Base-by-base conservation (phyloP, 2,329 filamentous ascomycete species). In the Sporothrix variecibatus region DNA sequence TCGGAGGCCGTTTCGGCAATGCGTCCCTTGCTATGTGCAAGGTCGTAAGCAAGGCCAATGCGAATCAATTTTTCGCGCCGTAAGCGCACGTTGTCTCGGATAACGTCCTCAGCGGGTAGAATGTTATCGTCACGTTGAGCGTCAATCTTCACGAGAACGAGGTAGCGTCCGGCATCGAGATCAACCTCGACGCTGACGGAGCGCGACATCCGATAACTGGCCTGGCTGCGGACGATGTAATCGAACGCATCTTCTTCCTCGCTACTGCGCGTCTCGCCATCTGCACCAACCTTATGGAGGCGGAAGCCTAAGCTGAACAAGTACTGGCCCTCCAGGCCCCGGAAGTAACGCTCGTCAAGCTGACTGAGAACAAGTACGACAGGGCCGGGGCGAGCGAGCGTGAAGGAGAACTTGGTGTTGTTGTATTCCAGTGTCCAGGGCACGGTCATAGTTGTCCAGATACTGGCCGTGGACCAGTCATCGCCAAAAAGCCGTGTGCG, bases 341-440 rank as follows among this genome's bases (percentile, higher is more conserved):
- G 86, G 79, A 90, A 92, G 79, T 91, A 92, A 28, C 89, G 84
- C 43, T 85, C 83, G 78, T 92, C 89, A 23, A 91, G 86, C 80
- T 92, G 89, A 5, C 88, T 88, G 1, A 91, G 83, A 0, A 89
- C 87, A 3, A 91, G 79, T 23, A 91, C 86, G 1, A 91, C 82
- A 0, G 89, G 88, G 0, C 88, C 88, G 46, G 88, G 83, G 71
- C 87, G 85, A 26, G 85, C 85, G 8, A 91, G 80, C 65, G 84
- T 85, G 78, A 91, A 86, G 74, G 87, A 84, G 78, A 91, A 91
- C 78, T 89, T 90, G 72, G 83, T 85, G 75, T 90, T 85, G 77
- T 90, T 87, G 79, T 90, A 91, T 72, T 89, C 85, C 0, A 87
- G 81, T 78, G 87, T 89, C 89, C 89, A 91, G 0, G 89, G 87